These are phyloP conservation scores for Steccherinum ochraceum DNA, from an alignment of 768 basidiomycete genomes.

Conservation along the genomic window DNA sequence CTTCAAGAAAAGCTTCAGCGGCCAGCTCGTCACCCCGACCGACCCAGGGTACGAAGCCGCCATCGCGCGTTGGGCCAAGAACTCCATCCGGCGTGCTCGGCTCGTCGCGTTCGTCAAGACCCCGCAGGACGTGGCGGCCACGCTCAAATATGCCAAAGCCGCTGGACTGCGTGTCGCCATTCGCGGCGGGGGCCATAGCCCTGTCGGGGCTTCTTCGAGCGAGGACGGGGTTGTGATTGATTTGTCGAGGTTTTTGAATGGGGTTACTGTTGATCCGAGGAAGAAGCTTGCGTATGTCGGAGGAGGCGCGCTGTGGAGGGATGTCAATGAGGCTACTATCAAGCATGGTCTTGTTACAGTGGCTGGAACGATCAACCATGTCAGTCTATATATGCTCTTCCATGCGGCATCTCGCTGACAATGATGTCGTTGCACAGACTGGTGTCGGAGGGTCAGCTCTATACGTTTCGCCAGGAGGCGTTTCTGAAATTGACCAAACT, in stretches of 20 bases:
- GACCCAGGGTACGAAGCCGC: slow-evolving; percentile 32
- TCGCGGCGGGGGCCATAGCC: slow-evolving; percentile 42
- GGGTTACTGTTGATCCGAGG: slow-evolving; percentile 32
- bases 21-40: slow-evolving; percentile 35
- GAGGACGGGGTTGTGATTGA: slow-evolving; percentile 49
- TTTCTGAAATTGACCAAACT: neutral
- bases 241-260: slow-evolving; percentile 34
- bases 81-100: slow-evolving; percentile 33
- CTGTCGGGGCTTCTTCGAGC: slow-evolving; percentile 36
- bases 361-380: slow-evolving; percentile 44
- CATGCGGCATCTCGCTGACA: neutral
- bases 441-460: slow-evolving; percentile 42
- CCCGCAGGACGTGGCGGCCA: slow-evolving; percentile 31
- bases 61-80: slow-evolving; percentile 39
- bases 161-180: slow-evolving; percentile 33
- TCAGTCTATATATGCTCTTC: slow-evolving; percentile 16
- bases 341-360: slow-evolving; percentile 41
- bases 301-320: slow-evolving; percentile 42
- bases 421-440: slow-evolving; percentile 27
- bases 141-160: slow-evolving; percentile 30
- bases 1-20: slow-evolving; percentile 27
- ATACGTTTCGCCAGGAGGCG: no score
- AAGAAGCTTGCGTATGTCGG: slow-evolving; percentile 33
- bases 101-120: slow-evolving; percentile 38
- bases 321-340: slow-evolving; percentile 38